These are phyloP conservation scores for Calendula officinalis DNA, from an alignment of 129 eudicot species.

Conservation along the genomic window DNA sequence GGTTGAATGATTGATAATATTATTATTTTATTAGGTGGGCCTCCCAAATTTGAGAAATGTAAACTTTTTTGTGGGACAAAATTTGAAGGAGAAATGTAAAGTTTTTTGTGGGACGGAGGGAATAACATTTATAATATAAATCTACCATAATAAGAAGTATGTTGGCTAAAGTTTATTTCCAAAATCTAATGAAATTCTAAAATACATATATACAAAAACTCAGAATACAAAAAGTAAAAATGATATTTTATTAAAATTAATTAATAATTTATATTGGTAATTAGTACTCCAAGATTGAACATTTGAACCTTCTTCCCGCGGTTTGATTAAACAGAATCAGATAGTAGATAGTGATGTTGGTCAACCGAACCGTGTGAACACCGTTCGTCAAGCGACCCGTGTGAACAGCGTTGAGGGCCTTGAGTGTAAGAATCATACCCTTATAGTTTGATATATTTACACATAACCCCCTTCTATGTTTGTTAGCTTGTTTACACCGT, in stretches of 20 bases:
- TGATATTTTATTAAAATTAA: neutral
- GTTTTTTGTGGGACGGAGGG: no score
- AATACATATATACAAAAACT: no score
- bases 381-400: slow-evolving; percentile 22
- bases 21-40: no score
- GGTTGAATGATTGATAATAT: no score
- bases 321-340: neutral
- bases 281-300: neutral
- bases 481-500: neutral
- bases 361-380: slow-evolving; percentile 23
- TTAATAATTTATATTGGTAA: neutral
- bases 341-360: neutral
- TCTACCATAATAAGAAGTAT: no score
- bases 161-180: no score
- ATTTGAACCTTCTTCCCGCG: slow-evolving; percentile 21
- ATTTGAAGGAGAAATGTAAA: no score
- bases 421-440: neutral
- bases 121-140: no score
- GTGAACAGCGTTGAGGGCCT: slow-evolving; percentile 6
- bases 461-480: neutral
- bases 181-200: no score
- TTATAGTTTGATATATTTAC: slow-evolving; percentile 1
- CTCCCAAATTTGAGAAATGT: no score
- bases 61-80: no score
- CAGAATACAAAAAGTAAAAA: neutral